Percentiles rank a stretch among this genome's conserved stretches.
phyloP scores from a whole-genome alignment of 768 basidiomycete species.

The Leccinum barrowsii region DNA sequence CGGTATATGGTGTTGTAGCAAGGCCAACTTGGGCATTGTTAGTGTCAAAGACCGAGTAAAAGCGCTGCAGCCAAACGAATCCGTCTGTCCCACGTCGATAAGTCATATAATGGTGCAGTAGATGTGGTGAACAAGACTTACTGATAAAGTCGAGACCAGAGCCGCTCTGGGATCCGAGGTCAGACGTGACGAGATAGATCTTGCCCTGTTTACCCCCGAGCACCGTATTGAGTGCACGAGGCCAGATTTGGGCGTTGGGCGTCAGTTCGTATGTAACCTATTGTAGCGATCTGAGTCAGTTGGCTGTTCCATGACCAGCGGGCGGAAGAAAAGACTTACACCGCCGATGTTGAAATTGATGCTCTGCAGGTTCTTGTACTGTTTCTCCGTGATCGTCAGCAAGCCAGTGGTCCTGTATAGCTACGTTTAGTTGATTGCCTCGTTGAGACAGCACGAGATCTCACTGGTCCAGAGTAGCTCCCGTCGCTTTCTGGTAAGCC shows the following conservation, averaged over 20 bases:
- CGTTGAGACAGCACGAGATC: slow-evolving; percentile 4
- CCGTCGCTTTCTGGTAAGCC: slow-evolving; percentile 52
- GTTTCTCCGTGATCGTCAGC: slow-evolving; percentile 46
- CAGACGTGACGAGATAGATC: slow-evolving; percentile 56
- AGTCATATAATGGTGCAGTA: not conserved
- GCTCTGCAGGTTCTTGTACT: slow-evolving; percentile 48
- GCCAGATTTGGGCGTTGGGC: slow-evolving; percentile 69
- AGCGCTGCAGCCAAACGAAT: slow-evolving; percentile 57
- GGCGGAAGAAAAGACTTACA: slow-evolving; percentile 19
- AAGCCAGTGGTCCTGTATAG: slow-evolving; percentile 49
- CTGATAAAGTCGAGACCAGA: slow-evolving; percentile 65
- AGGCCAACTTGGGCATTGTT: slow-evolving; percentile 22
- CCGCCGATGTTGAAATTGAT: slow-evolving; percentile 51
- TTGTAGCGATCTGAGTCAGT: not conserved
- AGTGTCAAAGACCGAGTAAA: slow-evolving; percentile 54
- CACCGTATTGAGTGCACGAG: slow-evolving; percentile 50
- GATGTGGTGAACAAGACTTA: slow-evolving; percentile 27
- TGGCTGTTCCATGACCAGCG: not conserved
- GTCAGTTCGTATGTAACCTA: slow-evolving; percentile 54
- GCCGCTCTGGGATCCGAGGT: slow-evolving; percentile 49
- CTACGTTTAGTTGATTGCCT: not conserved
- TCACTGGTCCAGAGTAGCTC: slow-evolving; percentile 48
- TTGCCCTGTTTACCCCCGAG: slow-evolving; percentile 49
- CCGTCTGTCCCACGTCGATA: slow-evolving; percentile 38
- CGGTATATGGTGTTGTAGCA: slow-evolving; percentile 38